These are phyloP conservation scores for Cronartium quercuum DNA, from an alignment of 1,284 basidiomycete species.

Conservation along the genomic window DNA sequence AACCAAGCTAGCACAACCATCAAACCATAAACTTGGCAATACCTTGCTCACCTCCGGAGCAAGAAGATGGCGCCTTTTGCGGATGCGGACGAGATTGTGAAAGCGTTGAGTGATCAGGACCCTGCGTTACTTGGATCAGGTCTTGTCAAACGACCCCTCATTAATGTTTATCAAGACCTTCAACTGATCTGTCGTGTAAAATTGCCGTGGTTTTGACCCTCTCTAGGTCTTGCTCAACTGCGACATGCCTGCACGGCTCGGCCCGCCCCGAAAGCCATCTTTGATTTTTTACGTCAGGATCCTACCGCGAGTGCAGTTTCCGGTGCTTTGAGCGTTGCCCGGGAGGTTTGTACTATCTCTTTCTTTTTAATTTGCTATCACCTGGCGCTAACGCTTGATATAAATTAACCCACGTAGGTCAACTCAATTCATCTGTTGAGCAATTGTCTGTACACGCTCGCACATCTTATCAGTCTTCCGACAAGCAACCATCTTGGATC, in stretches of 20 bases:
- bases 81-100: slow-evolving; percentile 8
- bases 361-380: not conserved
- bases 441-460: slow-evolving; percentile 31
- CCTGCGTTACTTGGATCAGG: slow-evolving; percentile 27
- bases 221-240: slow-evolving; percentile 23
- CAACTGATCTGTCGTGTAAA: slow-evolving; percentile 2
- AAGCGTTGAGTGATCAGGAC: slow-evolving; percentile 15
- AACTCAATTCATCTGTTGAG: slow-evolving; percentile 39
- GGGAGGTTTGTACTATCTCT: slow-evolving; percentile 10
- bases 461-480: slow-evolving; percentile 20
- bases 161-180: not conserved
- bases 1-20: too few species aligned
- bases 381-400: slow-evolving; percentile 1
- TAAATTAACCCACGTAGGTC: not conserved
- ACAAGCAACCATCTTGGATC: slow-evolving; percentile 5
- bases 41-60: too few species aligned
- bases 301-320: slow-evolving; percentile 30
- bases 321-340: slow-evolving; percentile 28
- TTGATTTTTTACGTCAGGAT: slow-evolving; percentile 25
- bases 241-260: slow-evolving; percentile 19
- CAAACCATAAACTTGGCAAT: too few species aligned
- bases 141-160: not conserved
- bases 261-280: slow-evolving; percentile 12
- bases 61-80: not conserved
- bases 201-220: not conserved